Percentiles rank a stretch among this genome's conserved stretches.
Conservation (phyloP, 805 yeast genomes). For the Candida anglica region DNA sequence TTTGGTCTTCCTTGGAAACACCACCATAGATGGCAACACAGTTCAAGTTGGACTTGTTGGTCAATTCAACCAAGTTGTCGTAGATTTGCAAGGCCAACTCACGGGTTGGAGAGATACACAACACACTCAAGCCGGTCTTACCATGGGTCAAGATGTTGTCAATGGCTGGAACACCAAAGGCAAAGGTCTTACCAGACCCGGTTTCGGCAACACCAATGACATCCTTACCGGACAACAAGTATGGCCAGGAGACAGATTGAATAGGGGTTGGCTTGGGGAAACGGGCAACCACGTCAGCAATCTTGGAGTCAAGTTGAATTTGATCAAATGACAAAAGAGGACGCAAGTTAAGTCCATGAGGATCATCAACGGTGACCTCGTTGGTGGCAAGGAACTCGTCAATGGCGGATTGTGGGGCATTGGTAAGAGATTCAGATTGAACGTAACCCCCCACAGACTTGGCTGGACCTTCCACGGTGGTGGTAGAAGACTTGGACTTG, state of each 20-base stretch:
- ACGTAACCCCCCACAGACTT: conserved; percentile 19
- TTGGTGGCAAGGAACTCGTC: conserved; percentile 62
- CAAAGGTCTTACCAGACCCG: conserved; percentile 96
- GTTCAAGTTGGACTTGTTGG: conserved; percentile 56
- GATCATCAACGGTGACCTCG: conserved; percentile 79
- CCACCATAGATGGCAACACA: conserved; percentile 95
- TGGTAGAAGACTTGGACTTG: conserved; percentile 5
- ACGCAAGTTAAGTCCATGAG: conserved; percentile 44
- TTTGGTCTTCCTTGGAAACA: conserved; percentile 92
- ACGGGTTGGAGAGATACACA: conserved; percentile 94
- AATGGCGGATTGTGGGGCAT: conserved; percentile 50
- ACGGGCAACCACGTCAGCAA: conserved; percentile 58
- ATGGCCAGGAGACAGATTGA: conserved; percentile 95
- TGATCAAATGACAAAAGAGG: conserved; percentile 71
- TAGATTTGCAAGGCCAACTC: conserved; percentile 93
- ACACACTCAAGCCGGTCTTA: conserved; percentile 59
- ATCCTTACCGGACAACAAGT: conserved; percentile 69
- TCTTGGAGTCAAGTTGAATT: conserved; percentile 48
- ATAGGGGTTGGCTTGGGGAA: conserved; percentile 94
- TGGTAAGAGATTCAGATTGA: conserved; percentile 36
- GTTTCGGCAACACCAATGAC: conserved; percentile 95
- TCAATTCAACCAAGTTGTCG: conserved; percentile 71
- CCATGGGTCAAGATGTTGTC: conserved; percentile 52
- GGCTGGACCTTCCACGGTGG: conserved; percentile 9
- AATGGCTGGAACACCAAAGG: conserved; percentile 97